Evolutionary conservation across 345 rosid genomes (phyloP).

Genomic region (Cochlearia excelsa): DNA sequence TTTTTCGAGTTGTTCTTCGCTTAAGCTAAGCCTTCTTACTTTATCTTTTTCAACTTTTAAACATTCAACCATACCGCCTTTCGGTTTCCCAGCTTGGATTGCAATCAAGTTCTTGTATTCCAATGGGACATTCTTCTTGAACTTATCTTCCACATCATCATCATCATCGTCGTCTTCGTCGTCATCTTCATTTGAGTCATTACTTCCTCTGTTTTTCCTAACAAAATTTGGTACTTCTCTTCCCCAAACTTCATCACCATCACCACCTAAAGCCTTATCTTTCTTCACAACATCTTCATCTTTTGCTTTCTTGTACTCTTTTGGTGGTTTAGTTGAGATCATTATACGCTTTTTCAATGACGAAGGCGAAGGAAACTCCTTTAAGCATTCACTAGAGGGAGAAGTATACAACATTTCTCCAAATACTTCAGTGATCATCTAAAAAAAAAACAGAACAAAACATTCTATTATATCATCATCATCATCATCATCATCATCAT

Average conservation of each 20-base stretch:
- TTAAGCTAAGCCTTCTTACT: constrained; percentile 65
- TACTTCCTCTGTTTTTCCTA: constrained; percentile 27
- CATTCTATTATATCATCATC: constrained; percentile 1
- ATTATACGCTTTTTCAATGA: constrained; percentile 61
- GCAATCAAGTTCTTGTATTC: constrained; percentile 48
- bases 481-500: not conserved
- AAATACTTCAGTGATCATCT: constrained; percentile 78
- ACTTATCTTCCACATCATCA: constrained; percentile 38
- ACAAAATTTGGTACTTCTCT: constrained; percentile 25
- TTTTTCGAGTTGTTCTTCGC: constrained; percentile 57
- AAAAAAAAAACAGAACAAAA: constrained; percentile 23
- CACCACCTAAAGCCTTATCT: constrained; percentile 17
- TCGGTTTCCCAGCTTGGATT: constrained; percentile 59
- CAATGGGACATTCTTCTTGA: constrained; percentile 35
- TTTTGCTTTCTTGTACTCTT: constrained; percentile 64
- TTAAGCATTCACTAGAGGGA: constrained; percentile 60
- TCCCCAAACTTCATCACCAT: constrained; percentile 45
- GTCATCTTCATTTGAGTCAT: constrained; percentile 34
- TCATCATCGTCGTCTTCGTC: constrained; percentile 37
- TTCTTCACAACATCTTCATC: constrained; percentile 35
- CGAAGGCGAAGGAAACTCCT: constrained; percentile 78
- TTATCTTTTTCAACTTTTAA: constrained; percentile 50
- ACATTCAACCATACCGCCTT: constrained; percentile 54
- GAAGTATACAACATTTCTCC: constrained; percentile 83
- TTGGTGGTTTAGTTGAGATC: constrained; percentile 95